Conservation (phyloP, 306 rosid species). For the Fragaria vesca region DNA sequence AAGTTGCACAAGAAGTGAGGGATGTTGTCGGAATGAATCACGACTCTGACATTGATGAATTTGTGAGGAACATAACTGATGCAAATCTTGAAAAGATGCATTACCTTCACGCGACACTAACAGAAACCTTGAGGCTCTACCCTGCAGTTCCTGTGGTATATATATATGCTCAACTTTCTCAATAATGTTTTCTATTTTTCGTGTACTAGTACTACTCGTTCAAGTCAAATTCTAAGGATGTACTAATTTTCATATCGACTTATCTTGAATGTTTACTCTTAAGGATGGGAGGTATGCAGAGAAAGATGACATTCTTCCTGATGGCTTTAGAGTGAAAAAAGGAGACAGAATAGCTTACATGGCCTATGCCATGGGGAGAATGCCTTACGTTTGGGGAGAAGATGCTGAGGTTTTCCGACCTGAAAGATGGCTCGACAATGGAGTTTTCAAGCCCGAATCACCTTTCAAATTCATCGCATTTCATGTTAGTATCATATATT, state of each 20-base stretch:
- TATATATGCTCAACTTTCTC: neutral
- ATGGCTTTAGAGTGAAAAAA: constrained; percentile 52
- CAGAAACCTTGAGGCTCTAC: constrained; percentile 76
- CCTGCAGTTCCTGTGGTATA: constrained; percentile 57
- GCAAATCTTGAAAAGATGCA: constrained; percentile 65
- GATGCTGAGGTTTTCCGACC: constrained; percentile 63
- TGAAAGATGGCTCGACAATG: constrained; percentile 68
- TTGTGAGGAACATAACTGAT: constrained; percentile 44
- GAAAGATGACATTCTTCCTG: constrained; percentile 58
- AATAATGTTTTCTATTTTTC: neutral
- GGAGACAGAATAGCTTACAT: constrained; percentile 63
- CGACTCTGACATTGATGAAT: constrained; percentile 38
- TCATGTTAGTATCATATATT: constrained; percentile 42
- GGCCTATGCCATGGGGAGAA: constrained; percentile 73
- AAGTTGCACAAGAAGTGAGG: constrained; percentile 60
- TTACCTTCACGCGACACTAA: constrained; percentile 70
- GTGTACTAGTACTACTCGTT: neutral
- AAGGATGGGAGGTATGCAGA: constrained; percentile 65
- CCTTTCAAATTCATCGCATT: constrained; percentile 80
- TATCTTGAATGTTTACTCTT: neutral
- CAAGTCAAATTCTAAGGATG: neutral
- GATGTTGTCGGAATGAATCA: constrained; percentile 36
- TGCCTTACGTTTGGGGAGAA: constrained; percentile 68
- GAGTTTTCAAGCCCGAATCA: constrained; percentile 53
- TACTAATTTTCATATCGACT: neutral